These are phyloP conservation scores for Talaromyces ruber DNA, from an alignment of 495 filamentous ascomycete genomes.

Conservation along the genomic window DNA sequence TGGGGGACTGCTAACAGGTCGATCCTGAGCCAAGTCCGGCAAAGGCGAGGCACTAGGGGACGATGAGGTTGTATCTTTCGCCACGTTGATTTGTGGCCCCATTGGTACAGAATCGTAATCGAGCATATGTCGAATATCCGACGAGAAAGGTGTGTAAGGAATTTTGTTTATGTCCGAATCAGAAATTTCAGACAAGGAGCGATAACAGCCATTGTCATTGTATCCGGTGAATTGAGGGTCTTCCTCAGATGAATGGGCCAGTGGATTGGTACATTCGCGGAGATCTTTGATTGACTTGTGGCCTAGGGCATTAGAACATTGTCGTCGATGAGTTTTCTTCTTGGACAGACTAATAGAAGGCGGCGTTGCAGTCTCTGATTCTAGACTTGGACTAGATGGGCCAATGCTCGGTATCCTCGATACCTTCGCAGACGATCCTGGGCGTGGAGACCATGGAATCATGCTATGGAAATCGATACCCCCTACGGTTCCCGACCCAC, in stretches of 20 bases:
- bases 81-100: neutral
- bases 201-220: neutral
- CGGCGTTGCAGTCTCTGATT: constrained; percentile 29
- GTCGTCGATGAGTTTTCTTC: constrained; percentile 15
- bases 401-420: neutral
- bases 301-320: neutral
- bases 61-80: constrained; percentile 15
- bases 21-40: neutral
- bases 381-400: constrained; percentile 11
- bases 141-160: neutral
- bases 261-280: neutral
- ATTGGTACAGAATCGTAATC: neutral
- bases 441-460: constrained; percentile 35
- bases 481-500: constrained; percentile 18
- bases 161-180: neutral
- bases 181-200: constrained; percentile 1
- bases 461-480: constrained; percentile 36
- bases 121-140: constrained; percentile 2
- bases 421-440: constrained; percentile 13
- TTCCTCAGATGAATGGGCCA: neutral
- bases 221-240: neutral
- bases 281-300: neutral
- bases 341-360: constrained; percentile 33
- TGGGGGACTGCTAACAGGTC: constrained; percentile 28
- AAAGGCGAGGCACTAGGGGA: constrained; percentile 22